These are phyloP conservation scores for Arthonia radiata DNA, from an alignment of 495 filamentous ascomycete genomes.

Conservation along the genomic window DNA sequence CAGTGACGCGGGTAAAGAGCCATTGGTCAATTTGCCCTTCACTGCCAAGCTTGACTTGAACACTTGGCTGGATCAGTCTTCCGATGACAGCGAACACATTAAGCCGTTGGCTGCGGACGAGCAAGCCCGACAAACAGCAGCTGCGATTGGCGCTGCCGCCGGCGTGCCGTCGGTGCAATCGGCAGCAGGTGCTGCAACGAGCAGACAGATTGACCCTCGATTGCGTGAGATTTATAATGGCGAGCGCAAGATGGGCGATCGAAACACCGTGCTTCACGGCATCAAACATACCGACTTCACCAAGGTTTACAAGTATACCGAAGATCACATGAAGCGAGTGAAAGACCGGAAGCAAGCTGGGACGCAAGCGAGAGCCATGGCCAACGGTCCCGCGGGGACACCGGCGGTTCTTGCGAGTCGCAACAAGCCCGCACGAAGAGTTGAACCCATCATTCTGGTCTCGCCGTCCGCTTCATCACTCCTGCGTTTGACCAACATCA, in stretches of 20 bases:
- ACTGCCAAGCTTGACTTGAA: slow-evolving; percentile 75
- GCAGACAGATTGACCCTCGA: slow-evolving; percentile 48
- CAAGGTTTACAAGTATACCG: slow-evolving; percentile 66
- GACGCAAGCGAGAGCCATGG: too few species aligned
- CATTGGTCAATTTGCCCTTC: slow-evolving; percentile 64
- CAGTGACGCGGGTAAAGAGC: slow-evolving; percentile 23
- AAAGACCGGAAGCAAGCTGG: too few species aligned
- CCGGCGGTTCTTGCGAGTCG: slow-evolving; percentile 14
- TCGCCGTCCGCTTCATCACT: slow-evolving; percentile 95
- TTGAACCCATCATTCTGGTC: slow-evolving; percentile 90
- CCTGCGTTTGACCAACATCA: slow-evolving; percentile 92
- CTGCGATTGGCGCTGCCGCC: slow-evolving; percentile 18
- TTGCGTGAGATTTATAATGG: slow-evolving; percentile 71
- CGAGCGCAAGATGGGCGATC: slow-evolving; percentile 75
- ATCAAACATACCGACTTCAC: slow-evolving; percentile 91
- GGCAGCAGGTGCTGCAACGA: slow-evolving; percentile 16
- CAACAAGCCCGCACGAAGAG: slow-evolving; percentile 29
- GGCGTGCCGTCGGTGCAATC: slow-evolving; percentile 1
- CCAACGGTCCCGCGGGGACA: background rate
- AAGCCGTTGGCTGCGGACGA: slow-evolving; percentile 50
- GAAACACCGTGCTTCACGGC: slow-evolving; percentile 67
- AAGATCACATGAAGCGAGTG: too few species aligned
- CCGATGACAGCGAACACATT: slow-evolving; percentile 79
- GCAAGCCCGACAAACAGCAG: slow-evolving; percentile 22
- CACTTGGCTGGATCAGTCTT: slow-evolving; percentile 72